Conservation (phyloP, 345 rosid genomes). For the Trapa incisa region DNA sequence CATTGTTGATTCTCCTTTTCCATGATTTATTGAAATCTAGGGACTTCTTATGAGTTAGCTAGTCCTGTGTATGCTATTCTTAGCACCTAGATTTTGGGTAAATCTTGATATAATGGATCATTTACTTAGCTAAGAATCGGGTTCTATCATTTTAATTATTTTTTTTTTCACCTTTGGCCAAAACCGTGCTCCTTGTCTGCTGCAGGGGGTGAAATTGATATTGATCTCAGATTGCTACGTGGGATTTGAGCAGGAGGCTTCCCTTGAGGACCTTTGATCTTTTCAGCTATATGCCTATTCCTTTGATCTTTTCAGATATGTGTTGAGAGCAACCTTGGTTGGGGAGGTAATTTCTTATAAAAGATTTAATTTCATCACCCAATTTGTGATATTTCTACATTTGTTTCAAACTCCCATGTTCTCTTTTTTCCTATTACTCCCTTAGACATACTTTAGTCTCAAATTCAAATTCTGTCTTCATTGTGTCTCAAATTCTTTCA, state of each 20-base stretch:
- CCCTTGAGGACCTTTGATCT: slow-evolving; percentile 34
- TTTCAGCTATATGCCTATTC: background rate
- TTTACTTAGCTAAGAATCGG: background rate
- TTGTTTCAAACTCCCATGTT: too few species aligned
- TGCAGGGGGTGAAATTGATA: slow-evolving; percentile 63
- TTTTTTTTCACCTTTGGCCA: background rate
- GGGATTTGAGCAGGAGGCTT: slow-evolving; percentile 73
- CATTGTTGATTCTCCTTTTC: too few species aligned
- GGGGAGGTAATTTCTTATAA: too few species aligned
- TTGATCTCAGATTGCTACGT: slow-evolving; percentile 86
- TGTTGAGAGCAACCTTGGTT: too few species aligned
- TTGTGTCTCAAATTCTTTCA: too few species aligned
- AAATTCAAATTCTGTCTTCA: too few species aligned
- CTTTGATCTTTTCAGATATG: too few species aligned
- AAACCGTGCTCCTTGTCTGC: background rate
- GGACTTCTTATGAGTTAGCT: background rate
- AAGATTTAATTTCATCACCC: too few species aligned
- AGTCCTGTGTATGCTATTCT: background rate
- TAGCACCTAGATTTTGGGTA: background rate
- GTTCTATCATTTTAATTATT: background rate
- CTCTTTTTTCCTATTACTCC: too few species aligned
- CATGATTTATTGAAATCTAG: background rate
- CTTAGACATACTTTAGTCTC: too few species aligned
- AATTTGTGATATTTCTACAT: too few species aligned
- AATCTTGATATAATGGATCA: background rate